Evolutionary conservation across 768 basidiomycete genomes (phyloP), one percentile per base, ranked within the genome.

Genomic region (Mrakia blollopis): DNA sequence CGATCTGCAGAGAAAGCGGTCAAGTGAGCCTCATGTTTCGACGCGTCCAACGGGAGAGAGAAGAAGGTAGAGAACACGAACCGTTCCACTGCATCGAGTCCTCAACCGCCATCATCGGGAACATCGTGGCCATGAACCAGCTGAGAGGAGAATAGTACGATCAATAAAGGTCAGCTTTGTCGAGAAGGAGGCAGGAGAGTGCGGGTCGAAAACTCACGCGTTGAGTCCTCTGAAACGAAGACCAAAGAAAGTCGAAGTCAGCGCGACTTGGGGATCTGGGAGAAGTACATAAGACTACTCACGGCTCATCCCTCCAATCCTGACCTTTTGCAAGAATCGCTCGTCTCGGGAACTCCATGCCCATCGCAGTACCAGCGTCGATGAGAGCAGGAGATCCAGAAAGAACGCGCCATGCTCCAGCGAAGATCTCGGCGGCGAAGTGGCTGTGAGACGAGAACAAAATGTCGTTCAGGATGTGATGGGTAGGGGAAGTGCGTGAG

Each of bases 81-180:
- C 77, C 77, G 57, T 74, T 74, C 77, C 77, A 78, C 47, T 74
- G 77, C 44, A 78, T 70, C 21, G 54, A 70, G 60, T 78, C 77
- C 32, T 78, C 77, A 50, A 78, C 70, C 9, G 72, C 67, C 72
- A 75, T 78, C 73, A 74, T 78, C 11, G 77, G 77, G 68, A 78
- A 75, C 63, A 78, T 67, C 2, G 77, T 78, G 28, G 77, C 65
- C 68, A 78, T 61, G 68, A 78, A 75, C 77, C 77, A 78, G 37
- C 73, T 74, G 41, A 37, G n/a, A 21, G 30, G n/a, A 37, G 0
- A n/a, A 44, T 21, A n/a, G n/a, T n/a, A n/a, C n/a, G n/a, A n/a
- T n/a, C n/a, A n/a, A n/a, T n/a, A n/a, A 7, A 37, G 47, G 57
- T 14, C 30, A 18, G 25, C 47, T 10, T 21, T 8, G 6, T 10